A percentile compares a stretch with the other conserved stretches of the same genome.
phyloP scores from a whole-genome alignment of 148 eudicot genomes.

The Polygonum maritimum region DNA sequence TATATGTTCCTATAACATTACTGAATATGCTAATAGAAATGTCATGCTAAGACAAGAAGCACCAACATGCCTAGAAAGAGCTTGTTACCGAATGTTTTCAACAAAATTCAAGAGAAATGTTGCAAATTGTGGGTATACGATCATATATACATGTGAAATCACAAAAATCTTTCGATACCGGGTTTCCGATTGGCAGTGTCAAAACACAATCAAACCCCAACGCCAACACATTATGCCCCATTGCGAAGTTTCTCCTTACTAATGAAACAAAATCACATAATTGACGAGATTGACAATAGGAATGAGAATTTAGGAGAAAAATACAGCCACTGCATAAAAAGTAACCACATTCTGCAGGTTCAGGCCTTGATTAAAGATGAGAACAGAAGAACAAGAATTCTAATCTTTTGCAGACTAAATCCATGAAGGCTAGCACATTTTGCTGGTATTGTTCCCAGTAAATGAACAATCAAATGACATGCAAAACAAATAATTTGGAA shows the following conservation, averaged over 20 bases:
- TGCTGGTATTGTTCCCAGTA: background rate
- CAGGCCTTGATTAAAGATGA: background rate
- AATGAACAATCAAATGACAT: background rate
- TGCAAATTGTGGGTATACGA: too few relatives aligned
- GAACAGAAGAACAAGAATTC: background rate
- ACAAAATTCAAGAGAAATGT: too few relatives aligned
- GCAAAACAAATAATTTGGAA: background rate
- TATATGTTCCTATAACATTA: background rate
- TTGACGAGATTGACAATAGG: background rate
- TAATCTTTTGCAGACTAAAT: too few relatives aligned
- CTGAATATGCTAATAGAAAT: background rate
- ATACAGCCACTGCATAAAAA: background rate
- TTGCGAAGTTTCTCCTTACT: background rate
- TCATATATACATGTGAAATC: too few relatives aligned
- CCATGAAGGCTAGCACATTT: background rate
- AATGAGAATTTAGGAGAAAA: background rate
- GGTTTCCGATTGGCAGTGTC: background rate
- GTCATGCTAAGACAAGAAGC: too few relatives aligned
- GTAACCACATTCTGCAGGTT: background rate
- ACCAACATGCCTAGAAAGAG: too few relatives aligned
- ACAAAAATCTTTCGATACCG: too few relatives aligned
- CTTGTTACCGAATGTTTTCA: too few relatives aligned
- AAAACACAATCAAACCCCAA: background rate
- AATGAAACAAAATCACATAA: background rate
- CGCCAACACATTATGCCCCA: background rate